These are phyloP conservation scores for Ceratobasidium sp. DNA, from an alignment of 1,284 basidiomycete genomes.

Conservation along the genomic window DNA sequence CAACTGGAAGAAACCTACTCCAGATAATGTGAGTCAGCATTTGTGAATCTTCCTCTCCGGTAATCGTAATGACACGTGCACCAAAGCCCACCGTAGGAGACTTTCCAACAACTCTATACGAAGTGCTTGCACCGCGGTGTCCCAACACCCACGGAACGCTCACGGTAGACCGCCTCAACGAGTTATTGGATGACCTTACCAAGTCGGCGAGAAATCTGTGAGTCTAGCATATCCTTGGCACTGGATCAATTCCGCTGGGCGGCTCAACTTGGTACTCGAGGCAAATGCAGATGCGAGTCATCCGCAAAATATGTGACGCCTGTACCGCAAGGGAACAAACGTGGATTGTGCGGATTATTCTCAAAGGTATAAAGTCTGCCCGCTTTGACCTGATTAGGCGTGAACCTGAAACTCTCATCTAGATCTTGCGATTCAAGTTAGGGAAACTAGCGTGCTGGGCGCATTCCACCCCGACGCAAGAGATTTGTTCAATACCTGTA, in stretches of 20 bases:
- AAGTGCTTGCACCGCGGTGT: constrained; percentile 85
- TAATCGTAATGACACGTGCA: neutral
- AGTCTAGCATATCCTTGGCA: constrained; percentile 45
- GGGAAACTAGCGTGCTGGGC: constrained; percentile 87
- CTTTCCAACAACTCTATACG: constrained; percentile 84
- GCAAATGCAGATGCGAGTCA: constrained; percentile 74
- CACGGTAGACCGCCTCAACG: constrained; percentile 83
- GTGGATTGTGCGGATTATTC: constrained; percentile 92
- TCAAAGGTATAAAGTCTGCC: constrained; percentile 74
- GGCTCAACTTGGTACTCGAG: constrained; percentile 57
- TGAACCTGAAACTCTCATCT: neutral
- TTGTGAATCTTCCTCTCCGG: neutral
- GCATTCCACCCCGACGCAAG: constrained; percentile 92
- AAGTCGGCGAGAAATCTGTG: constrained; percentile 75
- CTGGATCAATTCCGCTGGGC: neutral
- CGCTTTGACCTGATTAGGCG: neutral
- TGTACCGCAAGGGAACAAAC: constrained; percentile 84
- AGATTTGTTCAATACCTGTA: constrained; percentile 92
- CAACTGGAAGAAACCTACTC: constrained; percentile 90
- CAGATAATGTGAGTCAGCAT: constrained; percentile 65
- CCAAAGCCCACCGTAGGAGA: constrained; percentile 77
- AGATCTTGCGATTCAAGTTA: constrained; percentile 84
- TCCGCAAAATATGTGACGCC: constrained; percentile 80
- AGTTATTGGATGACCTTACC: constrained; percentile 78
- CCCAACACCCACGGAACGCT: constrained; percentile 81